Conservation (phyloP, 1,284 basidiomycete genomes). For the Sporisorium exsertum region DNA sequence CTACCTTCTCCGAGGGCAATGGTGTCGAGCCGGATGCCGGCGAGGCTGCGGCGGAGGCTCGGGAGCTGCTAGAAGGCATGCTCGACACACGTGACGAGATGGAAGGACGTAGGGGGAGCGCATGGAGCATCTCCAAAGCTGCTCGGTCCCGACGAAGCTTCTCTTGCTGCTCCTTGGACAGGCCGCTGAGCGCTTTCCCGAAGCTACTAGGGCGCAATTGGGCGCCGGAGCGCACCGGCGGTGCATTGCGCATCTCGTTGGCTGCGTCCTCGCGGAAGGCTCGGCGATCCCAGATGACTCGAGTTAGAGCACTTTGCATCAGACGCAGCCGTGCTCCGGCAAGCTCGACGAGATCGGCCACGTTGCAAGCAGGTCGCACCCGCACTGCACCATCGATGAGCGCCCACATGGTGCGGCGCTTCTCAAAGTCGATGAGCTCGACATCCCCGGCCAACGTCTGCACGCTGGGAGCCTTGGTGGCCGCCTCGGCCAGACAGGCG, state of each 20-base stretch:
- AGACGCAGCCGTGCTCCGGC: conserved; percentile 56
- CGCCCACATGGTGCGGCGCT: conserved; percentile 58
- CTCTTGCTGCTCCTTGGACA: conserved; percentile 58
- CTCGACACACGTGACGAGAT: conserved; percentile 46
- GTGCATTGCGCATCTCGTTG: conserved; percentile 51
- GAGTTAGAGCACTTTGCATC: conserved; percentile 56
- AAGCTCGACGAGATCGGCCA: conserved; percentile 46
- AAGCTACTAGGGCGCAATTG: conserved; percentile 34
- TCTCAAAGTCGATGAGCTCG: conserved; percentile 62
- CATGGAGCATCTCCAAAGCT: conserved; percentile 43
- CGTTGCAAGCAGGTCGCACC: conserved; percentile 40
- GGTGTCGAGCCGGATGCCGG: conserved; percentile 15
- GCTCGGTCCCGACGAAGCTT: conserved; percentile 55
- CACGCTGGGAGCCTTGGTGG: conserved; percentile 36
- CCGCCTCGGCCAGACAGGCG: conserved; percentile 57
- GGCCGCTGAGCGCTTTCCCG: conserved; percentile 43
- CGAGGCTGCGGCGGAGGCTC: conserved; percentile 12
- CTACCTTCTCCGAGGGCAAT: conserved; percentile 11
- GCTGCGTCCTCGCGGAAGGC: conserved; percentile 62
- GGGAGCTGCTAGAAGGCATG: conserved; percentile 34
- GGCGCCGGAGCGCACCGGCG: conserved; percentile 34
- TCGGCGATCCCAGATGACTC: conserved; percentile 59
- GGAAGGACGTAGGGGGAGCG: conserved; percentile 28
- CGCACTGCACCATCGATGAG: conserved; percentile 57
- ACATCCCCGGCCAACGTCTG: conserved; percentile 31